phyloP scores from a whole-genome alignment of 331 rosid genomes.

The Saraca asoca region DNA sequence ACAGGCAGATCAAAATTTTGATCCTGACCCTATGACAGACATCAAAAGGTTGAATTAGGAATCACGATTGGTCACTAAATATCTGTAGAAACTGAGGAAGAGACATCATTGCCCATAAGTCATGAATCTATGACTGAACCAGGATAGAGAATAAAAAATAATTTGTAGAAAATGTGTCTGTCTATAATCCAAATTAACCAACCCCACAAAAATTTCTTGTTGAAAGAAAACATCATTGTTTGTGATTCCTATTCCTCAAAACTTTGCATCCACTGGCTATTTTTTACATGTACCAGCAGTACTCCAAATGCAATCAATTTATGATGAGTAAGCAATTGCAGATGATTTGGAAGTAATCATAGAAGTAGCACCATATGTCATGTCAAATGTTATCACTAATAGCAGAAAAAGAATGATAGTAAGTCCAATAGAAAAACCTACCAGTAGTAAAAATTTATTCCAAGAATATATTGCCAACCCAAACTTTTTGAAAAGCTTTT shows the following conservation, averaged over 20 bases:
- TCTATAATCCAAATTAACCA: conserved; percentile 14
- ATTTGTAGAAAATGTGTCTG: background rate
- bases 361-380: conserved; percentile 13
- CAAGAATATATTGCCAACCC: conserved; percentile 73
- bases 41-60: conserved; percentile 41
- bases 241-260: conserved; percentile 6
- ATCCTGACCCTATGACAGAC: conserved; percentile 60
- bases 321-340: background rate
- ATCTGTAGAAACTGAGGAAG: conserved; percentile 15
- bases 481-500: conserved; percentile 65
- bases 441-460: conserved; percentile 78
- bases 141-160: conserved; percentile 32
- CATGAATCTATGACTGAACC: conserved; percentile 7
- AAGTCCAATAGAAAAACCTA: conserved; percentile 45
- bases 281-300: conserved; percentile 6
- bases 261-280: background rate
- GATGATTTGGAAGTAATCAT: conserved; percentile 12
- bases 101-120: conserved; percentile 8
- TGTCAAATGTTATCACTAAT: conserved; percentile 16
- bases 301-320: background rate
- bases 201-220: conserved; percentile 19
- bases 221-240: conserved; percentile 8
- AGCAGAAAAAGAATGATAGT: conserved; percentile 20
- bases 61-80: conserved; percentile 24
- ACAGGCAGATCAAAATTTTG: conserved; percentile 77